These are phyloP conservation scores for Hirsutella rhossiliensis DNA, from an alignment of 2,329 filamentous ascomycete genomes.

Conservation along the genomic window DNA sequence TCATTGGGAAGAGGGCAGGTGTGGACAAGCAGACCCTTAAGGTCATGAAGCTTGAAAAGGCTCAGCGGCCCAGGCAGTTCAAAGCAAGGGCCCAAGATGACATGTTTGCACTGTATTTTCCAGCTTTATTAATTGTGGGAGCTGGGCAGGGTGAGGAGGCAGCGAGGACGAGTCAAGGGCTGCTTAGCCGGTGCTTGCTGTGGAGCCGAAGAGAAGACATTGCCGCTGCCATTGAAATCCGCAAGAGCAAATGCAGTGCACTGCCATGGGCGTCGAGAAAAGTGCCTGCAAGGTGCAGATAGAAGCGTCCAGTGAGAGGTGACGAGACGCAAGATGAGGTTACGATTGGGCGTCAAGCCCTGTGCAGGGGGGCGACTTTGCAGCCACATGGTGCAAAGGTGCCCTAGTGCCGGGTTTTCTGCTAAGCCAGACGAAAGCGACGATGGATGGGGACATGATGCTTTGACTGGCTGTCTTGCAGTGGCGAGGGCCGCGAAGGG, in stretches of 20 bases:
- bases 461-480: too few relatives aligned
- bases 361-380: not conserved
- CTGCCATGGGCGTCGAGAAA: slow-evolving; percentile 27
- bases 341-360: slow-evolving; percentile 24
- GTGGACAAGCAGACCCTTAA: too few relatives aligned
- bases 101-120: too few relatives aligned
- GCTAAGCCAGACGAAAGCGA: too few relatives aligned
- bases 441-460: too few relatives aligned
- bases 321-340: slow-evolving; percentile 9
- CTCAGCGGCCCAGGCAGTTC: too few relatives aligned
- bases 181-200: not conserved
- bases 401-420: too few relatives aligned
- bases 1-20: too few relatives aligned
- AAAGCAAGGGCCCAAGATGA: too few relatives aligned
- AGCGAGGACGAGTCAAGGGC: not conserved
- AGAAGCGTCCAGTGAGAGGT: slow-evolving; percentile 18
- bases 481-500: too few relatives aligned
- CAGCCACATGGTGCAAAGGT: not conserved
- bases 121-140: not conserved
- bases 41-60: too few relatives aligned
- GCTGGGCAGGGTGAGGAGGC: not conserved
- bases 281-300: slow-evolving; percentile 17
- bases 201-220: slow-evolving; percentile 1
- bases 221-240: slow-evolving; percentile 6
- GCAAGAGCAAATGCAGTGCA: slow-evolving; percentile 28